These are phyloP conservation scores for Fusarium chlamydosporum DNA, from an alignment of 2,329 filamentous ascomycete genomes.

Conservation along the genomic window DNA sequence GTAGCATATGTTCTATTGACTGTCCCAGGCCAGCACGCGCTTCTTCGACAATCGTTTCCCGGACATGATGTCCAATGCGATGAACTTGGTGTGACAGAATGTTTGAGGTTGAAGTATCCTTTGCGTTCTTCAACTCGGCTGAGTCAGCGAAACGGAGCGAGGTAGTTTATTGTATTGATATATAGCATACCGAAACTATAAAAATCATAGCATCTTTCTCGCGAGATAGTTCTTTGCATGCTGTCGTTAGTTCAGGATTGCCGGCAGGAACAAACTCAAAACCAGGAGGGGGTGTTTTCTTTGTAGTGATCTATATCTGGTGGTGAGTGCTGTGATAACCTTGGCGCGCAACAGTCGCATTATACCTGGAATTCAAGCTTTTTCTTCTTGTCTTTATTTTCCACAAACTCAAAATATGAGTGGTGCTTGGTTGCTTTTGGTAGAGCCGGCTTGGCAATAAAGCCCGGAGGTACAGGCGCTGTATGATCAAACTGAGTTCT, in stretches of 20 bases:
- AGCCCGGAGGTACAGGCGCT: slow-evolving; percentile 54
- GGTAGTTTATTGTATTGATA: background rate
- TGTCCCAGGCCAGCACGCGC: slow-evolving; percentile 57
- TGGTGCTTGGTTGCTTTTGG: slow-evolving; percentile 68
- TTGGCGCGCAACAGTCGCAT: slow-evolving; percentile 38
- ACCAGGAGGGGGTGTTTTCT: slow-evolving; percentile 68
- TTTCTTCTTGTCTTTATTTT: slow-evolving; percentile 74
- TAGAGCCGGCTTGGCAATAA: slow-evolving; percentile 57
- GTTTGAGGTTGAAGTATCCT: slow-evolving; percentile 52
- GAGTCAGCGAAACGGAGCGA: slow-evolving; percentile 25
- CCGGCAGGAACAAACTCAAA: slow-evolving; percentile 75
- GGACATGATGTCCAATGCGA: slow-evolving; percentile 72
- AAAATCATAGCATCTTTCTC: slow-evolving; percentile 74
- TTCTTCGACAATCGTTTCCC: slow-evolving; percentile 70
- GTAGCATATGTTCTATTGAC: slow-evolving; percentile 42
- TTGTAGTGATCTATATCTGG: slow-evolving; percentile 64
- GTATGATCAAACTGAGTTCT: slow-evolving; percentile 54
- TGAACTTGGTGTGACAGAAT: slow-evolving; percentile 67
- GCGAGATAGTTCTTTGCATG: slow-evolving; percentile 75
- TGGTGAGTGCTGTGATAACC: slow-evolving; percentile 50
- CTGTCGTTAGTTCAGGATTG: slow-evolving; percentile 70
- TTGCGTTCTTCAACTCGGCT: slow-evolving; percentile 50
- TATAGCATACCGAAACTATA: slow-evolving; percentile 71
- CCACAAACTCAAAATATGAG: slow-evolving; percentile 74
- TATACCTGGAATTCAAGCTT: slow-evolving; percentile 74